A percentile compares a stretch with the other conserved stretches of the same genome.
phyloP scores from a whole-genome alignment of 2,329 filamentous ascomycete genomes.

The Botryosphaeria dothidea region DNA sequence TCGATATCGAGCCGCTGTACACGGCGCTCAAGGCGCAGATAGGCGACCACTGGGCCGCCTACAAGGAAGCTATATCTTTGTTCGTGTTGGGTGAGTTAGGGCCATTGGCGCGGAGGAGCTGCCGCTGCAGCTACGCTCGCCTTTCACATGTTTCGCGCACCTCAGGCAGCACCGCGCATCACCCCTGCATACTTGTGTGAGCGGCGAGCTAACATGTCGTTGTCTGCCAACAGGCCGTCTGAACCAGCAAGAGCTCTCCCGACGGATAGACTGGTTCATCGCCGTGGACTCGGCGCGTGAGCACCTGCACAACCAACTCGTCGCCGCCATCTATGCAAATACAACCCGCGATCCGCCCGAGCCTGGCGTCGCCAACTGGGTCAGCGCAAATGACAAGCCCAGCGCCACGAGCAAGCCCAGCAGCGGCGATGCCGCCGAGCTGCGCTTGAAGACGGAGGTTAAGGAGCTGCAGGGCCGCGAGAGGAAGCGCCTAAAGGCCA shows the following conservation, averaged over 20 bases:
- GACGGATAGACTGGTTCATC: conserved; percentile 58
- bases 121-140: not conserved
- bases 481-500: conserved; percentile 58
- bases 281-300: conserved; percentile 53
- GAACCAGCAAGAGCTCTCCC: conserved; percentile 62
- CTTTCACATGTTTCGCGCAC: not conserved
- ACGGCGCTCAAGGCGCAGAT: conserved; percentile 61
- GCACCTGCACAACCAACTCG: conserved; percentile 63
- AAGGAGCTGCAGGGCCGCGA: conserved; percentile 64
- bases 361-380: conserved; percentile 64
- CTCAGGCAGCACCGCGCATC: not conserved
- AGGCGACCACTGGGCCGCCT: conserved; percentile 58
- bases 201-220: not conserved
- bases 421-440: conserved; percentile 61
- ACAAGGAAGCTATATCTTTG: conserved; percentile 58
- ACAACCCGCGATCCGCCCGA: conserved; percentile 61
- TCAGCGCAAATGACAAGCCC: conserved; percentile 71
- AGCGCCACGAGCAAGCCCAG: conserved; percentile 66
- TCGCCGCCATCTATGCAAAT: conserved; percentile 61
- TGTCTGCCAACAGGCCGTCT: conserved; percentile 49
- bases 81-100: conserved; percentile 56
- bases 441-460: conserved; percentile 63
- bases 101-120: not conserved
- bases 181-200: not conserved
- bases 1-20: conserved; percentile 65